These are phyloP conservation scores for Mortierella sp. DNA, from an alignment of 371 early-diverging fungal species.

Conservation along the genomic window DNA sequence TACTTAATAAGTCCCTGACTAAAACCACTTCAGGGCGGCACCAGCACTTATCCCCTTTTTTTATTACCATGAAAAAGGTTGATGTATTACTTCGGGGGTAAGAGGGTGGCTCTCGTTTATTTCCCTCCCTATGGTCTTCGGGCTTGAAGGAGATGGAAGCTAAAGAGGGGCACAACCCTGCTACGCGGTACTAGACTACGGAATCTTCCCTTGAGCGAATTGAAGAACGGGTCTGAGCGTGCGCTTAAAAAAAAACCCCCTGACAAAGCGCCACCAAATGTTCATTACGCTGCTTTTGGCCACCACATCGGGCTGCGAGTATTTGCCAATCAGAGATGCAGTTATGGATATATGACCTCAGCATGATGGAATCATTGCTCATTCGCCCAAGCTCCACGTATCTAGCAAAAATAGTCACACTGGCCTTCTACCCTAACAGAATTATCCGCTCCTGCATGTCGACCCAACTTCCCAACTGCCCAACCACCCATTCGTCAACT, in stretches of 20 bases:
- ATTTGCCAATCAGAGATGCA: too few species aligned
- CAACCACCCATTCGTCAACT: not conserved
- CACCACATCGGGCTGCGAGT: too few species aligned
- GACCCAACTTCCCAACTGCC: not conserved
- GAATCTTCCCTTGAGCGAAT: not conserved
- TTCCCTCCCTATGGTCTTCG: not conserved
- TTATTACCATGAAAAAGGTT: not conserved
- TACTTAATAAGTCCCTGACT: not conserved
- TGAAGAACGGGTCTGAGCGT: constrained; percentile 9
- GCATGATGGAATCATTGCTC: constrained; percentile 3
- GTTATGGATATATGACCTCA: not conserved
- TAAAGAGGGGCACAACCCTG: not conserved
- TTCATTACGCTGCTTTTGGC: too few species aligned
- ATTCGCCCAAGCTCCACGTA: not conserved
- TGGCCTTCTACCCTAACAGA: not conserved
- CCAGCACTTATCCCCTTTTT: not conserved
- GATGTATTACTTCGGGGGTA: not conserved
- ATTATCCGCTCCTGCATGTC: too few species aligned
- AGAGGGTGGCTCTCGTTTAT: not conserved
- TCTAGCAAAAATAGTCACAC: not conserved
- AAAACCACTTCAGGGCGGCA: not conserved
- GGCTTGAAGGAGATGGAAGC: constrained; percentile 2
- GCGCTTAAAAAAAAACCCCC: not conserved
- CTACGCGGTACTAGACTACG: too few species aligned
- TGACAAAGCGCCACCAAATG: not conserved